Base-by-base conservation (phyloP, 257 asterid genomes). In the Anisodus acutangulus region DNA sequence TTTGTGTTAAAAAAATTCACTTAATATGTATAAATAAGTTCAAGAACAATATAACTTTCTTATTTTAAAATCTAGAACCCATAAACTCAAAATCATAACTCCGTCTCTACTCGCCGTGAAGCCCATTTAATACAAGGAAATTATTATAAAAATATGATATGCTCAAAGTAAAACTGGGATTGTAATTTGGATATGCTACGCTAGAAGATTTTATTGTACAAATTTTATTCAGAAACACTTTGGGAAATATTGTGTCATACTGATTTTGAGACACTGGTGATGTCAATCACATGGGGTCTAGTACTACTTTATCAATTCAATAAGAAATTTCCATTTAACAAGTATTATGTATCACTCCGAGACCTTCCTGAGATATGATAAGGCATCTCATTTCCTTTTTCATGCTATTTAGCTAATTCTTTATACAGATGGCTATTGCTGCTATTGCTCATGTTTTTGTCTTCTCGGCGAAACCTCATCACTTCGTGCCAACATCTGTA, bases 371-470 rank as follows among this genome's bases (percentile, higher is more conserved):
- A 58, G 63, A 58, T 58, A 58, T 10, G 41, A 22, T 35, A 35
- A 64, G 45, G 72, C 72, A 35, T 31, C 72, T 66, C 72, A 66
- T 31, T 35, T 11, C 9, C 45, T 31, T 8, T 8, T 22, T 12
- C 72, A 31, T 12, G 4, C 72, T 66, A 35, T 53, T 78, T 13
- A 49, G 12, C 78, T 7, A 7, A 51, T 63, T 78, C 79, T 81
- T 59, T 13, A 57, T 41, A 64, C 90, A 96, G 98, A 94, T 96
- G 99, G 97, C 99, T 26, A 85, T 96, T 7, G 99, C 99, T 7
- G 99, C 99, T 11, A 82, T 93, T 62, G 98, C 98, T 87, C 98
- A 96, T 87, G 90, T 96, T 3, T 96, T 88, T 49, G 98, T 96
- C 80, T 95, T 96, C 95, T 92, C 98, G 0, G 95, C 93, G 4